Evolutionary conservation across 768 basidiomycete genomes (phyloP).

Genomic region (Hericium rajendrae): DNA sequence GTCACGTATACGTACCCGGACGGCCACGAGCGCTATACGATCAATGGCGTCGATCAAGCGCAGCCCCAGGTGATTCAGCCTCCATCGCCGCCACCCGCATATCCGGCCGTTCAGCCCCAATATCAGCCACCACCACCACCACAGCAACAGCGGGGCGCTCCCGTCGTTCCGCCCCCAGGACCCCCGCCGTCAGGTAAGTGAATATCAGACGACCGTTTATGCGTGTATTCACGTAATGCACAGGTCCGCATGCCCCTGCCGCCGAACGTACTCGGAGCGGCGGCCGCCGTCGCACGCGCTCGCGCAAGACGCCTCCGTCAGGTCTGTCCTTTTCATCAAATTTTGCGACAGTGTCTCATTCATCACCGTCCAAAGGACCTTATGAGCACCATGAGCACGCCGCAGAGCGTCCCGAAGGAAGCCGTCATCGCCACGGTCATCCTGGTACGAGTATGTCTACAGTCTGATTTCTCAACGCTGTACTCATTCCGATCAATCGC

Average conservation of each 20-base stretch:
- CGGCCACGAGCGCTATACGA: slow-evolving; percentile 51
- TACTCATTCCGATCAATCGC: too few relatives aligned
- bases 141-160: background rate
- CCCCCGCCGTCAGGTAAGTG: background rate
- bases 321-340: too few relatives aligned
- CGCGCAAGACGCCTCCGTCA: background rate
- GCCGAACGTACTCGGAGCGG: background rate
- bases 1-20: slow-evolving; percentile 56
- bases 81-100: background rate
- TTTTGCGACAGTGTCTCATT: too few relatives aligned
- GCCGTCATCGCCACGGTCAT: too few relatives aligned
- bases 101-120: background rate
- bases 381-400: too few relatives aligned
- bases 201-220: background rate
- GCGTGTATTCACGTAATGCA: background rate
- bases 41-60: slow-evolving; percentile 54
- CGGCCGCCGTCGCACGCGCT: background rate
- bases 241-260: background rate
- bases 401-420: too few relatives aligned
- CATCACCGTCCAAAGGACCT: too few relatives aligned
- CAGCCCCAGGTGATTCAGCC: background rate
- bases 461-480: too few relatives aligned
- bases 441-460: too few relatives aligned
- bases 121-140: background rate
- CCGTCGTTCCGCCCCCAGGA: background rate